Evolutionary conservation across 305 asterid species (phyloP).

Genomic region (Fraxinus greggii): DNA sequence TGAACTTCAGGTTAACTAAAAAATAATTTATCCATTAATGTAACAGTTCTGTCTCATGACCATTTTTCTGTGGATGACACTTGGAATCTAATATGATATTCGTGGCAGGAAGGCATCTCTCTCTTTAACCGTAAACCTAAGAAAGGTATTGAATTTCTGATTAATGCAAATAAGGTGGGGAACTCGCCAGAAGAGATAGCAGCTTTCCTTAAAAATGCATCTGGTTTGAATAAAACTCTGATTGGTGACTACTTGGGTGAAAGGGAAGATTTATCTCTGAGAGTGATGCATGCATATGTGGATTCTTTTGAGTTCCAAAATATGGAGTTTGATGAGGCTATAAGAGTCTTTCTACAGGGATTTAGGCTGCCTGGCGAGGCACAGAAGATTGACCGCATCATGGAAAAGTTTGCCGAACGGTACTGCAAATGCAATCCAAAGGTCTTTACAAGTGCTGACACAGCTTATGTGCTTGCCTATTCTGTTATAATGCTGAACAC

Average conservation of each 20-base stretch:
- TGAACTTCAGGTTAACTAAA: slow-evolving; percentile 82
- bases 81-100: slow-evolving; percentile 30
- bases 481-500: slow-evolving; percentile 96
- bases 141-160: slow-evolving; percentile 93
- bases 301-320: slow-evolving; percentile 97
- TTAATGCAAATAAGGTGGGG: slow-evolving; percentile 94
- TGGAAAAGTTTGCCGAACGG: slow-evolving; percentile 98
- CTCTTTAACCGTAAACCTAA: slow-evolving; percentile 96
- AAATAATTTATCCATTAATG: slow-evolving; percentile 25
- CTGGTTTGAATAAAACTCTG: slow-evolving; percentile 84
- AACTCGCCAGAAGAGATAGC: slow-evolving; percentile 88
- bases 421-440: slow-evolving; percentile 93
- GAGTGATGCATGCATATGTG: slow-evolving; percentile 98
- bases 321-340: slow-evolving; percentile 94
- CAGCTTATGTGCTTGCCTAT: slow-evolving; percentile 98
- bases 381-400: slow-evolving; percentile 94
- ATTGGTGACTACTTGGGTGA: slow-evolving; percentile 99
- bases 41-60: slow-evolving; percentile 18
- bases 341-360: slow-evolving; percentile 86
- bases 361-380: slow-evolving; percentile 99
- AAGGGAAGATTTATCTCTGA: slow-evolving; percentile 91
- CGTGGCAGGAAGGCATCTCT: slow-evolving; percentile 97
- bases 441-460: slow-evolving; percentile 92
- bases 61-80: slow-evolving; percentile 19
- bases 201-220: slow-evolving; percentile 78